Evolutionary conservation across 192 early-diverging fungal species (phyloP).

Genomic region (Diversispora eburnea): DNA sequence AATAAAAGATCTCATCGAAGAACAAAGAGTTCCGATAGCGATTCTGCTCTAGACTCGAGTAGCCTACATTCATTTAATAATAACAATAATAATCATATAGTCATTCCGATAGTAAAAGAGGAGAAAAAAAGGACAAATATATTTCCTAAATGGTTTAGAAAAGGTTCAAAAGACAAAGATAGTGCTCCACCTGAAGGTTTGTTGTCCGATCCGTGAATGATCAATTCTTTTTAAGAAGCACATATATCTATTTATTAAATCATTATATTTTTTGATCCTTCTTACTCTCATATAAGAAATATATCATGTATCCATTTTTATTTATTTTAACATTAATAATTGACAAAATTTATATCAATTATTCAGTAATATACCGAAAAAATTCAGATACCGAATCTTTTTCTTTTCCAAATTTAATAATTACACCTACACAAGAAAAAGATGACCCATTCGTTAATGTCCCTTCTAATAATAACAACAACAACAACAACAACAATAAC

Average conservation of each 20-base stretch:
- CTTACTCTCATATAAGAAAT: not conserved
- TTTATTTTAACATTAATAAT: not conserved
- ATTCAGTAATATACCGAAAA: constrained; percentile 15
- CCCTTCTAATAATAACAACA: not conserved
- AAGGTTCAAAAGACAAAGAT: constrained; percentile 22
- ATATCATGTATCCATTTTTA: not conserved
- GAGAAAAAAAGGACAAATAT: constrained; percentile 16
- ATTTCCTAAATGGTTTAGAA: not conserved
- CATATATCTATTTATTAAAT: not conserved
- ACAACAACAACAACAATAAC: not conserved
- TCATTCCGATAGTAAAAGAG: not conserved
- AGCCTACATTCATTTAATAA: not conserved
- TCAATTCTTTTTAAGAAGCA: not conserved
- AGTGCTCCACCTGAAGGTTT: constrained; percentile 18
- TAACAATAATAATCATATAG: not conserved
- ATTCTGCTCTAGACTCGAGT: constrained; percentile 7
- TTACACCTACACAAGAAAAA: constrained; percentile 1
- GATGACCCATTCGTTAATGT: constrained; percentile 8
- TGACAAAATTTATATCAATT: not conserved
- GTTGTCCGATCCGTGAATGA: constrained; percentile 6
- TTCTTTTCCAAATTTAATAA: not conserved
- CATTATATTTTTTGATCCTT: not conserved
- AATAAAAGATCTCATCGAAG: constrained; percentile 4
- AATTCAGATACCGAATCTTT: constrained; percentile 21
- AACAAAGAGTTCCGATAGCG: constrained; percentile 27